These are phyloP conservation scores for Ambrosia hybrid DNA, from an alignment of 140 eudicot genomes.

Conservation along the genomic window DNA sequence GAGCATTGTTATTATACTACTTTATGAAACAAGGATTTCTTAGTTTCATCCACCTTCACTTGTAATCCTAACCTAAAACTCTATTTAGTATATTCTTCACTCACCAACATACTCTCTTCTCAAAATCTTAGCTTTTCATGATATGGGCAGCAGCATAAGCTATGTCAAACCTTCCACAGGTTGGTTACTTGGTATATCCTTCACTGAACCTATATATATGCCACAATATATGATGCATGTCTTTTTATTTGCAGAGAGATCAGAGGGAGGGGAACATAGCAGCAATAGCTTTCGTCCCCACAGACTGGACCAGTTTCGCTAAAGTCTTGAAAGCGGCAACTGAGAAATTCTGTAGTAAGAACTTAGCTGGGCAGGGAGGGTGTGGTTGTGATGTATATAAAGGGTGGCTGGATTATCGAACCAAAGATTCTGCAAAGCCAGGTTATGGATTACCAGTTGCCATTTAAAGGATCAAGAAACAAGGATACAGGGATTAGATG, in stretches of 20 bases:
- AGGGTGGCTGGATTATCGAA: constrained; percentile 48
- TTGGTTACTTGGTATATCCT: background rate
- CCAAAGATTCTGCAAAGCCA: constrained; percentile 38
- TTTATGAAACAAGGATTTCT: constrained; percentile 28
- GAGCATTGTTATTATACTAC: constrained; percentile 25
- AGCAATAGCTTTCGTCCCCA: constrained; percentile 22
- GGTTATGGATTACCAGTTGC: constrained; percentile 37
- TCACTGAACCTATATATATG: no score
- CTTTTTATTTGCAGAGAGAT: constrained; percentile 25
- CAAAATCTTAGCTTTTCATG: background rate
- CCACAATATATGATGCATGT: no score
- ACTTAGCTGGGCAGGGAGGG: constrained; percentile 50
- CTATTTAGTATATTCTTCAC: constrained; percentile 13
- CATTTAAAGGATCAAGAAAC: constrained; percentile 39
- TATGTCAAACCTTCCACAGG: constrained; percentile 17
- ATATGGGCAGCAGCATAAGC: constrained; percentile 29
- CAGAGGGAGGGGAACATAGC: constrained; percentile 15
- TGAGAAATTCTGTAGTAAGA: constrained; percentile 28
- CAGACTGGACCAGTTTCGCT: constrained; percentile 23
- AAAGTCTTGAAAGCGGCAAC: constrained; percentile 41
- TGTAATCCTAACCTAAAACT: background rate
- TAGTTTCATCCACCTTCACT: constrained; percentile 20
- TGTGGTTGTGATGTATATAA: constrained; percentile 44
- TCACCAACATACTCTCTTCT: constrained; percentile 18
- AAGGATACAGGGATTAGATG: constrained; percentile 42